These are phyloP conservation scores for Diaporthe helianthi DNA, from an alignment of 2,329 filamentous ascomycete genomes.

Conservation along the genomic window DNA sequence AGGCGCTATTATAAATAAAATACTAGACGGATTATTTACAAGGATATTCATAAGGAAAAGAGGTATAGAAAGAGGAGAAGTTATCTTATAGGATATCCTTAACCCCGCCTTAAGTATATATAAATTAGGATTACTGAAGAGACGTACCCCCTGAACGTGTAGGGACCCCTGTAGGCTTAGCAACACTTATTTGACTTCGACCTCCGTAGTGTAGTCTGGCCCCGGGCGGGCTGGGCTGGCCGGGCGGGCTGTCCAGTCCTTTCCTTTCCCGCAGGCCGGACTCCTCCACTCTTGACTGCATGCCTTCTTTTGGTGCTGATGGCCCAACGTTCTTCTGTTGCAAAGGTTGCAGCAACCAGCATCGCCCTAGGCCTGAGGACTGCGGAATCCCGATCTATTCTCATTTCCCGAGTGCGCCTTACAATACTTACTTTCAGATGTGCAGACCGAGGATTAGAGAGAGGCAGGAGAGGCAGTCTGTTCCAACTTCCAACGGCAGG, in stretches of 20 bases:
- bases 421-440: too few relatives aligned
- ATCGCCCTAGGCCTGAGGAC: not conserved
- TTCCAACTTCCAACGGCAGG: not conserved
- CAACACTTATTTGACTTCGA: too few relatives aligned
- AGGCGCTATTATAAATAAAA: too few relatives aligned
- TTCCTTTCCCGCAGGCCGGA: conserved; percentile 20
- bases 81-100: too few relatives aligned
- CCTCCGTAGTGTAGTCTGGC: not conserved
- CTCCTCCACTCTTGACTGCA: conserved; percentile 34
- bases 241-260: conserved; percentile 12
- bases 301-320: conserved; percentile 24
- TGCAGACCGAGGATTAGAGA: not conserved
- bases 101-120: too few relatives aligned
- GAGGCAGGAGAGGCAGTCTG: not conserved
- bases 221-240: conserved; percentile 3
- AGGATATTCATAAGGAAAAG: too few relatives aligned
- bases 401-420: not conserved
- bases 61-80: too few relatives aligned
- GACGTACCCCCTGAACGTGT: too few relatives aligned
- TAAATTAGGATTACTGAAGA: too few relatives aligned
- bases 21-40: too few relatives aligned
- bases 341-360: not conserved
- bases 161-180: too few relatives aligned
- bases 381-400: conserved; percentile 3
- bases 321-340: not conserved